Base-by-base conservation (phyloP, 2,329 filamentous ascomycete species). In the Pyrenochaeta sp. region DNA sequence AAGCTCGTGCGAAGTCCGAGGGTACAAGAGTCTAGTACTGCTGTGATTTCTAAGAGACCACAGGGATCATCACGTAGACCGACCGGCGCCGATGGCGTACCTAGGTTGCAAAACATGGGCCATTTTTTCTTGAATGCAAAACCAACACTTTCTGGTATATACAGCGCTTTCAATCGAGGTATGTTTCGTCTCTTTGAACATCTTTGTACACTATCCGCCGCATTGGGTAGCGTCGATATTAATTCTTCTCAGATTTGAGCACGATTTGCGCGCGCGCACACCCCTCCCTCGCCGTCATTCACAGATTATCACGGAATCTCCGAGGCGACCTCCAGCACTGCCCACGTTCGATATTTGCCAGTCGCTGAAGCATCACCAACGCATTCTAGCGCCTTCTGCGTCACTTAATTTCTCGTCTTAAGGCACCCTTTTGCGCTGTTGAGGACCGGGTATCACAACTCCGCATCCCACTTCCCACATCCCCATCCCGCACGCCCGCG, bases 11-110 rank as follows among this genome's bases (percentile, higher is more conserved):
- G 33, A 27, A 39, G 48, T 27, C 39, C 37, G 52, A 45, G 43
- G 49, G 54, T 51, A 40, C 48, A 44, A 41, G 50, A 56, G 59
- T 58, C 61, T 64, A 64, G 61, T 57, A 60, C 56, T 49, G 37
- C 51, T 55, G 40, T 42, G 61, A 67, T 67, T 61, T 61, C 55
- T 58, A 65, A 66, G 63, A 63, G 45, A 53, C 51, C 51, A 51
- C 39, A 44, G 36, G 56, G 49, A 48, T 55, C 41, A 36, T 45
- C 37, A 42, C 7, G 20, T 42, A 36, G 15, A 52, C 45, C 39
- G 45, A 37, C 44, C 33, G 55, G 55, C 54, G 60, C 57, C 57
- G 62, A 64, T 65, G 59, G 61, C 63, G 61, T 66, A 54, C 51
- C 40, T 36, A 50, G 49, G 45, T 45, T 29, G 48, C 48, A 50